Conservation (phyloP, 768 basidiomycete species). For the Mycena venus region DNA sequence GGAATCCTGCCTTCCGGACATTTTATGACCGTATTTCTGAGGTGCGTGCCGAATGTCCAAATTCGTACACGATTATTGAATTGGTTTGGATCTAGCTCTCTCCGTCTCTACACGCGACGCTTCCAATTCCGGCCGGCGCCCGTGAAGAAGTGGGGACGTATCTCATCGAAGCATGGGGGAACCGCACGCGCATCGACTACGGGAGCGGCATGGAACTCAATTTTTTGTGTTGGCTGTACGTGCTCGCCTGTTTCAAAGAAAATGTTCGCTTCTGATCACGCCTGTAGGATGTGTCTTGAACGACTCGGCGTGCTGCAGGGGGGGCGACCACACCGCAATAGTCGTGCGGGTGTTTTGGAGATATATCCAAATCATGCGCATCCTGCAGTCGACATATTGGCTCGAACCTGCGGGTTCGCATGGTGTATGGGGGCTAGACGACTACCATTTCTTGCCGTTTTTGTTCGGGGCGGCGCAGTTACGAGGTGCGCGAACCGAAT, state of each 20-base stretch:
- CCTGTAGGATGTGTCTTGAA: slow-evolving; percentile 81
- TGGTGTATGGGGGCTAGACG: slow-evolving; percentile 97
- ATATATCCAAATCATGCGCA: slow-evolving; percentile 86
- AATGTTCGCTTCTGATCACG: neutral
- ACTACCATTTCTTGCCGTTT: slow-evolving; percentile 97
- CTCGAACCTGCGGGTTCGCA: slow-evolving; percentile 99
- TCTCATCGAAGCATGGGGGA: slow-evolving; percentile 93
- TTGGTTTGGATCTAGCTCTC: slow-evolving; percentile 57
- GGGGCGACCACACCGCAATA: slow-evolving; percentile 79
- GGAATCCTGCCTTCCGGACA: slow-evolving; percentile 95
- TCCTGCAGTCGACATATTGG: slow-evolving; percentile 95
- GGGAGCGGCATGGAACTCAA: slow-evolving; percentile 99
- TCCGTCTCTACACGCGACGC: slow-evolving; percentile 64
- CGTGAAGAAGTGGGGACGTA: slow-evolving; percentile 83
- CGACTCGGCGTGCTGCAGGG: slow-evolving; percentile 73
- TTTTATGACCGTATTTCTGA: slow-evolving; percentile 89
- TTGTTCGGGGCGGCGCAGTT: slow-evolving; percentile 89
- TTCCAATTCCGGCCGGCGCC: slow-evolving; percentile 73
- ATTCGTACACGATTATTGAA: neutral
- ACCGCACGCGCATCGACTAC: slow-evolving; percentile 92
- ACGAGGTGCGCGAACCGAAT: slow-evolving; percentile 53
- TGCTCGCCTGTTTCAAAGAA: slow-evolving; percentile 18
- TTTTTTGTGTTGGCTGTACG: slow-evolving; percentile 96
- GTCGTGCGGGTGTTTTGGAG: slow-evolving; percentile 93
- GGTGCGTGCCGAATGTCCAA: slow-evolving; percentile 52